Base-by-base conservation (phyloP, 495 filamentous ascomycete genomes). In the Penicillium alfredii region DNA sequence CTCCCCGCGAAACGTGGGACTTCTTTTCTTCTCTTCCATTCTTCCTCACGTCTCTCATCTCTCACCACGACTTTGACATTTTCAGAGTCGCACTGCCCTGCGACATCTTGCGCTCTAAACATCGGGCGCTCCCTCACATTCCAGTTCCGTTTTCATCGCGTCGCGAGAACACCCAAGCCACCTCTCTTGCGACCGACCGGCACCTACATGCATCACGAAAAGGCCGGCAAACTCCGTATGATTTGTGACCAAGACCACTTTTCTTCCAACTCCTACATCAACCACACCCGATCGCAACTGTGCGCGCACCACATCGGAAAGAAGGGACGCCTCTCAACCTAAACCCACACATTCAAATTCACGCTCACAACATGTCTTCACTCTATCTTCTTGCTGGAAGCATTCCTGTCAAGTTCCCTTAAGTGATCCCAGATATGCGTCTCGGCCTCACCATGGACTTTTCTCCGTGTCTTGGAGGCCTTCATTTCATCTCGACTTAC, bases 391-490 rank as follows among this genome's bases (percentile, higher is more conserved):
- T 40, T 38, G 36, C 46, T 45, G 45, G 53, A 53, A 47, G 34
- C 42, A 31, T 23, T 47, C 49, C 46, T 44, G 35, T 48, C 51
- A 44, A 51, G 47, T 51, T 46, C 41, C 55, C 53, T 47, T 65
- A 55, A 50, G 42, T 36, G 55, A 41, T 40, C 45, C 35, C 55
- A 41, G 48, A 29, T 52, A 42, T 38, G 31, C 49, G 41, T 52
- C 41, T 55, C 35, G 44, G 47, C 38, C 51, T 55, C 50, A 54
- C 36, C 42, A 68, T 68, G 64, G 58, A 60, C 44, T 38, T 46
- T 42, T 52, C 24, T 49, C 35, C 43, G 34, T 42, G 48, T 33
- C 27, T 48, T 54, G 58, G 49, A 59, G 64, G 64, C 64, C 42
- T 55, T 54, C 44, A 21, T 14, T 17, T 23, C 8, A 27, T 30